phyloP scores from a whole-genome alignment of 23 red algal species.

The Gracilaria gracilis region DNA sequence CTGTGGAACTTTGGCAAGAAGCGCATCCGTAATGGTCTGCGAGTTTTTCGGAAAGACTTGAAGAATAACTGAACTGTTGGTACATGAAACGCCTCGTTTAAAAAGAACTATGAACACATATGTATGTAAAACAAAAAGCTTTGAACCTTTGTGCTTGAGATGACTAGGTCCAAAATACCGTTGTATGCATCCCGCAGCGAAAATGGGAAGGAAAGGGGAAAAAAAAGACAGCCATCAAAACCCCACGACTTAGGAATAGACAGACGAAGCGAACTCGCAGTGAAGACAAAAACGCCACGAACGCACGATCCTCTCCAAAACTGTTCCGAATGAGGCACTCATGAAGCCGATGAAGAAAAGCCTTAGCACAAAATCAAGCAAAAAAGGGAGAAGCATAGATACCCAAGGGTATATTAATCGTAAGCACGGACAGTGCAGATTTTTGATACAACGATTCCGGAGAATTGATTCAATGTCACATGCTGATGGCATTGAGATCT shows the following conservation, averaged over 20 bases:
- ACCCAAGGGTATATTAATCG: too few species aligned
- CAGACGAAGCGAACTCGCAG: neutral
- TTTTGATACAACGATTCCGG: too few species aligned
- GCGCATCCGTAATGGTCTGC: neutral
- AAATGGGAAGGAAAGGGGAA: neutral
- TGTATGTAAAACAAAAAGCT: neutral
- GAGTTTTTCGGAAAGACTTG: conserved; percentile 25
- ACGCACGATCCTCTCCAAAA: neutral
- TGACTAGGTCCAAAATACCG: neutral
- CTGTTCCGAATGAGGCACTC: too few species aligned
- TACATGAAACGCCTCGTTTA: neutral
- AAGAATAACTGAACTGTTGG: conserved; percentile 26
- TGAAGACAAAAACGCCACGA: neutral
- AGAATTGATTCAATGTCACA: neutral
- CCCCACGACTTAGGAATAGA: neutral
- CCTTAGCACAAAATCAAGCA: neutral
- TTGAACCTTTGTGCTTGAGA: neutral
- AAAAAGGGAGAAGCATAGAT: neutral
- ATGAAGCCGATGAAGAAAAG: too few species aligned
- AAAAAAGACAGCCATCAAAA: neutral
- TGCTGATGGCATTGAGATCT: conserved; percentile 18
- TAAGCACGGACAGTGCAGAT: too few species aligned
- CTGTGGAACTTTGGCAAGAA: neutral
- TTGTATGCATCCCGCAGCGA: neutral
- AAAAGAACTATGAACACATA: neutral